phyloP scores from a whole-genome alignment of 345 rosid genomes.

The Zanthoxylum bungeanum region DNA sequence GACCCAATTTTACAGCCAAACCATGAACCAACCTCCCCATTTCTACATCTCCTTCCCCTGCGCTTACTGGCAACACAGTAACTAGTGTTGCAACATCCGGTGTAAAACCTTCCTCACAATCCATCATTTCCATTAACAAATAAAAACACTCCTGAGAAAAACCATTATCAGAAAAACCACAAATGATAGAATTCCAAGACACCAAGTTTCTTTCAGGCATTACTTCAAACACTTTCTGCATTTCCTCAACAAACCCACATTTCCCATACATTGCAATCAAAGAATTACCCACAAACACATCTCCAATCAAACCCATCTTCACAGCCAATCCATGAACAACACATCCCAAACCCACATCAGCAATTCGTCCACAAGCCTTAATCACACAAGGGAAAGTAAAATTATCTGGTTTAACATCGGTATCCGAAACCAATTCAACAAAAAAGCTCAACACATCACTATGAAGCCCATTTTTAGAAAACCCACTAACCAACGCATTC shows the following conservation, averaged over 20 bases:
- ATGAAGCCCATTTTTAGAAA: slow-evolving; percentile 52
- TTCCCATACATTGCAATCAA: slow-evolving; percentile 54
- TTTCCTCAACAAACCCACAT: slow-evolving; percentile 40
- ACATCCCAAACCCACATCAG: slow-evolving; percentile 37
- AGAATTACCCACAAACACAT: slow-evolving; percentile 63
- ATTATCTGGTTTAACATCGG: slow-evolving; percentile 49
- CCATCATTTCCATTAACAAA: slow-evolving; percentile 43
- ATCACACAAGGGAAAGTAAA: slow-evolving; percentile 70
- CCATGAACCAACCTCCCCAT: slow-evolving; percentile 56
- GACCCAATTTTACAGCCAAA: slow-evolving; percentile 48
- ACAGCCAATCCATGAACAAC: slow-evolving; percentile 55
- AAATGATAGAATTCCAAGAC: slow-evolving; percentile 66
- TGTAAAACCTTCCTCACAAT: slow-evolving; percentile 25
- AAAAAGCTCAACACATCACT: slow-evolving; percentile 41
- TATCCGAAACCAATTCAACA: slow-evolving; percentile 35
- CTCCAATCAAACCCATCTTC: slow-evolving; percentile 44
- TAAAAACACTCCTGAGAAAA: slow-evolving; percentile 32
- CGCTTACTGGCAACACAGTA: slow-evolving; percentile 55
- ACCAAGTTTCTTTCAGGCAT: slow-evolving; percentile 55
- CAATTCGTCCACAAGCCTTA: slow-evolving; percentile 56
- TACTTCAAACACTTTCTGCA: slow-evolving; percentile 37
- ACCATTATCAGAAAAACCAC: slow-evolving; percentile 47
- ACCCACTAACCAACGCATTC: slow-evolving; percentile 69
- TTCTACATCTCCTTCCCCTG: slow-evolving; percentile 33
- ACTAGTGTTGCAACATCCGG: slow-evolving; percentile 59